Base-by-base conservation (phyloP, 2,329 filamentous ascomycete species). In the Aspergillus felis region DNA sequence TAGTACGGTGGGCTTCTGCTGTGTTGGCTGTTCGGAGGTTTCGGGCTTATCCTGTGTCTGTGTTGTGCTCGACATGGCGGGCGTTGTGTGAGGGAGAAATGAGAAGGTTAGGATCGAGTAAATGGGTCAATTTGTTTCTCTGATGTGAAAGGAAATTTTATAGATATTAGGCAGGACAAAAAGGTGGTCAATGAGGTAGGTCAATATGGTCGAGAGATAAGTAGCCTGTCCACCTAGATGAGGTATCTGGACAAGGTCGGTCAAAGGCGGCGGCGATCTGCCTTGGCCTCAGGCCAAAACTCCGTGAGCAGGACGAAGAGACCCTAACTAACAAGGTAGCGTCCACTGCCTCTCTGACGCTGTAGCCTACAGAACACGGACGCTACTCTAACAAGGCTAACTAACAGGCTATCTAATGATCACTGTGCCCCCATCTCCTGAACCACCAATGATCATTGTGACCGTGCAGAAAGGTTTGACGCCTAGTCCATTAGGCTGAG, bases 1-100 rank as follows among this genome's bases (percentile, higher is more conserved):
- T 28, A 97, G 83, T 57, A 89, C 84, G 35, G 87, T 79, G 57
- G 85, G 81, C 75, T 89, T 88, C 71, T 86, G 80, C 69, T 85
- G 79, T 65, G 82, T 79, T 57, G 76, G 80, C 70, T 78, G 80
- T 72, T 76, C 69, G 54, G 74, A 67, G 56, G 70, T 57, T 57
- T 77, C 71, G 55, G 63, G 70, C 68, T 71, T 74, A 60, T 67
- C 69, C 58, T 75, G 65, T 57, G 65, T 49, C 55, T 68, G 65
- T 41, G 68, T 67, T 59, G 71, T 60, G 62, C 71, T 73, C 58
- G 82, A 82, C 81, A 84, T 84, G 60, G 53, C 74, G 67, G 67
- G 58, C 51, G 50, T 53, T 50, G 50, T 29, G 17, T 44, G 56
- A 35, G 51, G 55, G 35, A 41, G 28, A 17, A 50, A 32, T 14